Base-by-base conservation (phyloP, 176 grass and related monocot species). In the Puccinellia tenuiflora region DNA sequence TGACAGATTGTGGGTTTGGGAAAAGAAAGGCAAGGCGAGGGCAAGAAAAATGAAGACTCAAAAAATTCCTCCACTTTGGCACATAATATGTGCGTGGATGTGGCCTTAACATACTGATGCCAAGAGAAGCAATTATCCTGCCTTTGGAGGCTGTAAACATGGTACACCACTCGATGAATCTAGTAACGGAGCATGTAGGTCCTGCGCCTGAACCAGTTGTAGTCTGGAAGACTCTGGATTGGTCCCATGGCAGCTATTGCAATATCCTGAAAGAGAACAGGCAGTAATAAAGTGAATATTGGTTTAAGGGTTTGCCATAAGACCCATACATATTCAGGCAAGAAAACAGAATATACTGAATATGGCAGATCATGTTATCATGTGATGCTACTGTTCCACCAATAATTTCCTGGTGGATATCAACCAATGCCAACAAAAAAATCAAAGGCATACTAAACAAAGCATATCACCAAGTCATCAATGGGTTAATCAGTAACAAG, bases 181-280 rank as follows among this genome's bases (percentile, higher is more conserved):
- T 94, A 98, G 85, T 99, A 99, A 21, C 93, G 97, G 28, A 96
- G 91, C 97, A 96, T 55, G 87, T 94, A 99, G 59, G 97, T 99
- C 59, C 93, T 79, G 91, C 97, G 97, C 75, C 93, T 94, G 89
- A 99, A 99, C 97, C 97, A 99, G 85, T 99, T 99, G 88, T 99
- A 99, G 76, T 99, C 93, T 2, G 97, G 97, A 79, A 99, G 93
- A 59, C 76, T 65, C 90, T 96, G 84, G 59, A 99, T 88, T 18
- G 97, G 93, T 66, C 97, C 97, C 91, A 99, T 83, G 65, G 97
- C 97, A 72, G 93, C 93, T 46, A 99, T 90, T 45, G 91, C 97
- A 76, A 99, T 67, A 79, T 99, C 97, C 97, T 99, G 73, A 31
- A 67, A 80, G 28, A 63, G 66, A 74, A 63, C 0, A 2, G 65